Base-by-base conservation (phyloP, 1,139 yeast genomes). In the Kluyveromyces sp. region DNA sequence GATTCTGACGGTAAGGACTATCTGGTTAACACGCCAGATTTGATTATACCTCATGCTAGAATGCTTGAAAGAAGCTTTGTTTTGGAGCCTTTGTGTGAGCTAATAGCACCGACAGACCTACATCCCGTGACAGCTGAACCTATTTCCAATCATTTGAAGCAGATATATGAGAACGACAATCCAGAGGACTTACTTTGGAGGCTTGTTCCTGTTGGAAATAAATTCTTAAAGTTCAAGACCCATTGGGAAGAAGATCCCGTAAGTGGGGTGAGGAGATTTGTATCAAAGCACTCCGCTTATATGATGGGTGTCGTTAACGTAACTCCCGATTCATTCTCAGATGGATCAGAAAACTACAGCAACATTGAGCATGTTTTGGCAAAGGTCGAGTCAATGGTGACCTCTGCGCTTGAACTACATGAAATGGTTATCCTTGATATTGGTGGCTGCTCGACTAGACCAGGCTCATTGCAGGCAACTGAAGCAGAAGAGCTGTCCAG, bases 321-420 rank as follows among this genome's bases (percentile, higher is more conserved):
- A 17, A 92, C 98, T 0, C 96, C 97, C 0, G 97, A 94, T 60
- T 88, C 96, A 0, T 92, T 92, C 58, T 86, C 96, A 42, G 98
- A 94, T 63, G 97, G 95, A 1, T 89, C 94, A 0, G 56, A 57
- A 20, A 54, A 69, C 20, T 61, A 66, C 3, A 47, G 54, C 2
- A 59, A 61, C 3, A 52, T 74, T 3, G 67, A 67, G 0, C 64
- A 67, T 22, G 74, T 78, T 1, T 52, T 74, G 1, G 52, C 49
- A 1, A 54, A 60, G 2, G 74, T 77, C 0, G 57, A 65, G 44
- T 50, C 61, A 25, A 71, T 80, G 62, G 76, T 80, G 9, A 56
- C 62, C 1, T 69, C 74, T 17, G 94, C 89, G 0, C 75, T 76
- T 9, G 71, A 71, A 19, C 77, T 87, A 20, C 70, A 86, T 33